These are phyloP conservation scores for Leishmania mexicana DNA, from an alignment of 208 protist species.

Conservation along the genomic window DNA sequence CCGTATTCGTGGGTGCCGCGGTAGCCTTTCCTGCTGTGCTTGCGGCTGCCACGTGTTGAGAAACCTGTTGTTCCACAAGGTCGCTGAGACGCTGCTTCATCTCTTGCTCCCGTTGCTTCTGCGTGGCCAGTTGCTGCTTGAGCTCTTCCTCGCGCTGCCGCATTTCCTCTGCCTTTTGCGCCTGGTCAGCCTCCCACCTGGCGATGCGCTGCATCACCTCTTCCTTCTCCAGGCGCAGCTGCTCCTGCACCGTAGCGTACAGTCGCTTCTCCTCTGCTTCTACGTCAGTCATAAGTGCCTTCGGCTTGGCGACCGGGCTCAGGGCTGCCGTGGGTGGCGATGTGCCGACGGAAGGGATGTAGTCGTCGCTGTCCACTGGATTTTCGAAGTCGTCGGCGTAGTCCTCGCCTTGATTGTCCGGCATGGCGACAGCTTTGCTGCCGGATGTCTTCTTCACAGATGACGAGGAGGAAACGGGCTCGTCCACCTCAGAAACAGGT, in stretches of 20 bases:
- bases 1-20: slow-evolving; percentile 5
- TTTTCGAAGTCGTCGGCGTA: slow-evolving; percentile 51
- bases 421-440: slow-evolving; percentile 16
- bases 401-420: slow-evolving; percentile 30
- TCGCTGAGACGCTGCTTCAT: slow-evolving; percentile 35
- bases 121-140: slow-evolving; percentile 26
- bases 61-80: slow-evolving; percentile 40
- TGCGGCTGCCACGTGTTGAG: slow-evolving; percentile 33
- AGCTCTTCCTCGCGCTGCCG: slow-evolving; percentile 41
- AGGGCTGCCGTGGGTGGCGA: slow-evolving; percentile 12
- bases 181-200: slow-evolving; percentile 42
- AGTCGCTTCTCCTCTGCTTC: slow-evolving; percentile 31
- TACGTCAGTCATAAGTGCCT: slow-evolving; percentile 21
- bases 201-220: slow-evolving; percentile 37
- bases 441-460: slow-evolving; percentile 24
- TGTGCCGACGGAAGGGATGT: slow-evolving; percentile 28
- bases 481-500: slow-evolving; percentile 9
- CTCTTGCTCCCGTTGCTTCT: slow-evolving; percentile 47
- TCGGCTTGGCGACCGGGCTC: neutral
- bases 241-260: slow-evolving; percentile 25
- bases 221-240: slow-evolving; percentile 34
- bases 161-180: slow-evolving; percentile 43
- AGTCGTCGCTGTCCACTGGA: slow-evolving; percentile 57
- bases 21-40: slow-evolving; percentile 2
- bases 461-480: slow-evolving; percentile 9